A percentile compares a stretch with the other conserved stretches of the same genome.
These are phyloP conservation scores for Neurospora sp. DNA, from an alignment of 495 filamentous ascomycete genomes.

Conservation along the genomic window DNA sequence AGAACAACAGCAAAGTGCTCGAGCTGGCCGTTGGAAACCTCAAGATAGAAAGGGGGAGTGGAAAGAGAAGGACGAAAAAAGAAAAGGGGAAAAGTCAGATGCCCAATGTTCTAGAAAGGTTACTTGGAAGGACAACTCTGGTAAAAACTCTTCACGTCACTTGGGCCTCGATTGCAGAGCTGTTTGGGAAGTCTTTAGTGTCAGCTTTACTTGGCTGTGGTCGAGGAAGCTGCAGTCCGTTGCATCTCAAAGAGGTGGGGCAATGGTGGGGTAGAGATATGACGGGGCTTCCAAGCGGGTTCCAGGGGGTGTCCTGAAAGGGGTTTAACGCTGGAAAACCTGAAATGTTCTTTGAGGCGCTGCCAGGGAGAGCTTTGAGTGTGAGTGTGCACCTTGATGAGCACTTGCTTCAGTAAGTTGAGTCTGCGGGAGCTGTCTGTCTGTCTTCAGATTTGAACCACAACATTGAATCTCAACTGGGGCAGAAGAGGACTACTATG, in stretches of 20 bases:
- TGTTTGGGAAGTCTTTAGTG: background rate
- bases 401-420: too few species aligned
- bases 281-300: background rate
- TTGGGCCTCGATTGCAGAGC: background rate
- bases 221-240: background rate
- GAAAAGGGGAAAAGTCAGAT: background rate
- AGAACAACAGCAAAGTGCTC: background rate
- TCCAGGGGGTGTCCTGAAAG: background rate
- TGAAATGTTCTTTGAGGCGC: background rate
- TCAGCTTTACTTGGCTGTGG: background rate
- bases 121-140: background rate
- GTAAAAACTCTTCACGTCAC: conserved; percentile 5
- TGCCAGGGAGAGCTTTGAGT: background rate
- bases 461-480: background rate
- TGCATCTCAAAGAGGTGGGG: background rate
- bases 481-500: background rate
- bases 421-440: too few species aligned
- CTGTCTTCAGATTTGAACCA: background rate
- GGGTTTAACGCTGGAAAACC: background rate
- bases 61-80: background rate
- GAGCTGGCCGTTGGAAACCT: background rate
- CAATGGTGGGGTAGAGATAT: conserved; percentile 5
- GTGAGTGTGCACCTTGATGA: background rate
- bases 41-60: background rate
- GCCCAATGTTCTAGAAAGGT: background rate